These are phyloP conservation scores for Dactylellina drechsleri DNA, from an alignment of 2,329 filamentous ascomycete species.

Conservation along the genomic window DNA sequence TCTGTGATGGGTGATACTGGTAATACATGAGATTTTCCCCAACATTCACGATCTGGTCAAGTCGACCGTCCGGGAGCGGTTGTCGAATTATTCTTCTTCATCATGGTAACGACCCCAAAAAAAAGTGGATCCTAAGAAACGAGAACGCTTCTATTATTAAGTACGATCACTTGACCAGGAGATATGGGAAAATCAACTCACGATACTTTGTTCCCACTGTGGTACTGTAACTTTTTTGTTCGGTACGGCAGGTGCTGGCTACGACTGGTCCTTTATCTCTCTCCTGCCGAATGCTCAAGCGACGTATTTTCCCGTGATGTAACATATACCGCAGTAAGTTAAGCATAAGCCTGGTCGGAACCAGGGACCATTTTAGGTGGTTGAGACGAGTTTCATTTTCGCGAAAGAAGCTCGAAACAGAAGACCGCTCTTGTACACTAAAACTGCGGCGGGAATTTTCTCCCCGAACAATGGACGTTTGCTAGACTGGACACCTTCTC, in stretches of 20 bases:
- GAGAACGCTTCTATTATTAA: slow-evolving; percentile 17
- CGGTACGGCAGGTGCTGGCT: slow-evolving; percentile 20
- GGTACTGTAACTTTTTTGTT: neutral
- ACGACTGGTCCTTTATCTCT: slow-evolving; percentile 23
- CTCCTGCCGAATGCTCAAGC: slow-evolving; percentile 34
- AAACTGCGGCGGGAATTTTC: slow-evolving; percentile 11
- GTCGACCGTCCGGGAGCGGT: too few species aligned
- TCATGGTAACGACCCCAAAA: neutral
- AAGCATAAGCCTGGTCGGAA: slow-evolving; percentile 36
- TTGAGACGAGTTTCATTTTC: slow-evolving; percentile 42
- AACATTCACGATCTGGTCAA: too few species aligned
- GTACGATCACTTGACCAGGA: slow-evolving; percentile 28
- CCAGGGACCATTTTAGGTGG: slow-evolving; percentile 54
- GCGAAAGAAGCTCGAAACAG: slow-evolving; percentile 15
- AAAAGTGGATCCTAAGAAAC: slow-evolving; percentile 21
- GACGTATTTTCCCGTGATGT: slow-evolving; percentile 41
- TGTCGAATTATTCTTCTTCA: neutral
- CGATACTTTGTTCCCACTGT: slow-evolving; percentile 17
- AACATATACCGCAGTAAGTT: slow-evolving; percentile 51
- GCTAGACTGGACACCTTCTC: too few species aligned
- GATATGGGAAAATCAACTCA: slow-evolving; percentile 28
- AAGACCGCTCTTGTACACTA: too few species aligned
- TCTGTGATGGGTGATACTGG: too few species aligned
- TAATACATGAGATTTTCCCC: too few species aligned
- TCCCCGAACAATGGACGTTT: neutral